Evolutionary conservation across 2,329 filamentous ascomycete genomes (phyloP).

Genomic region (Alternaria triticina): DNA sequence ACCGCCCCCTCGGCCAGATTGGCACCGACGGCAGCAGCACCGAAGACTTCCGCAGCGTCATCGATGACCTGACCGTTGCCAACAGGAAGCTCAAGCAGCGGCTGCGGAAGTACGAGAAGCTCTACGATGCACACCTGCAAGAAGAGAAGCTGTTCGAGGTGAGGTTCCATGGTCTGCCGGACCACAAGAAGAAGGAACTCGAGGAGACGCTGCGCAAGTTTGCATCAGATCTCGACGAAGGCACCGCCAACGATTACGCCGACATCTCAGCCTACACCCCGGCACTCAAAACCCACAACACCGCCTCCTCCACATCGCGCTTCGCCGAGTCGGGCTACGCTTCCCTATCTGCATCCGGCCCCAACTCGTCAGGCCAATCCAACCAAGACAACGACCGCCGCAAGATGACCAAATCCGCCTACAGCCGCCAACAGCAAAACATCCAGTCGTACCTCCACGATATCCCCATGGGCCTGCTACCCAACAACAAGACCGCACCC

Average conservation of each 20-base stretch:
- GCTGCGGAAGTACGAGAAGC: constrained; percentile 72
- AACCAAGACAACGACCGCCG: constrained; percentile 36
- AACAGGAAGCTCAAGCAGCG: constrained; percentile 80
- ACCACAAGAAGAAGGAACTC: constrained; percentile 76
- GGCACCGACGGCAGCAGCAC: constrained; percentile 63
- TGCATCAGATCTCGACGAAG: constrained; percentile 65
- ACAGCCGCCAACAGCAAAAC: constrained; percentile 54
- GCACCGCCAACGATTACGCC: constrained; percentile 25
- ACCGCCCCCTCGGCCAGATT: constrained; percentile 49
- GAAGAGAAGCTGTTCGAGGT: constrained; percentile 85
- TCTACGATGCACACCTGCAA: constrained; percentile 69
- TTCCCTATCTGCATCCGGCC: constrained; percentile 62
- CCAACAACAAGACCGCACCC: constrained; percentile 57
- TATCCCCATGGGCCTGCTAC: constrained; percentile 72
- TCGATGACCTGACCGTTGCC: constrained; percentile 84
- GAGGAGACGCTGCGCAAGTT: constrained; percentile 77
- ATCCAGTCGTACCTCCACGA: constrained; percentile 74
- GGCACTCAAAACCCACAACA: constrained; percentile 62
- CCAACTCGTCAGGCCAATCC: constrained; percentile 51
- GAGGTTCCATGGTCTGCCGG: constrained; percentile 74
- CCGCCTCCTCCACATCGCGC: constrained; percentile 63
- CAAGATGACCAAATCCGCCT: constrained; percentile 39
- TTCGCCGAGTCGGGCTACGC: constrained; percentile 65
- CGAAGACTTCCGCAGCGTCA: constrained; percentile 80
- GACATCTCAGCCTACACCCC: constrained; percentile 45